Evolutionary conservation across 2,329 filamentous ascomycete species (phyloP), one percentile per base, ranked within the genome.

Genomic region (Cadophora sp.): DNA sequence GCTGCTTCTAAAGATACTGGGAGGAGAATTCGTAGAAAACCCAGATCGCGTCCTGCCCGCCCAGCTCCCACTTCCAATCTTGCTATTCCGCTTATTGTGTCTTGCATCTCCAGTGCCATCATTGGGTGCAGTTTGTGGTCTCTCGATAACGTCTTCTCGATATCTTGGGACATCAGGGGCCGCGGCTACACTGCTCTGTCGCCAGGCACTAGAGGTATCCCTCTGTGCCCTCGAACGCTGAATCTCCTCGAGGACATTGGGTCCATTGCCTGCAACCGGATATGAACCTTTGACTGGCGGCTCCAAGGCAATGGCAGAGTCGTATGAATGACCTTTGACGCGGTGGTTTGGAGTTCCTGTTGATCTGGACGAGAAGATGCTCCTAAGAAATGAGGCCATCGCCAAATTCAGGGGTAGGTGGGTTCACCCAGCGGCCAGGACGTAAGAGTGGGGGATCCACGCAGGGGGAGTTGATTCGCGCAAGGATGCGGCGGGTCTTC

Each of bases 221-320:
- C 77, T 78, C 55, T 64, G 67, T 6, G 65, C 67, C 16, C 68
- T 60, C 40, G 69, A 62, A 56, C 77, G 77, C 56, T 80, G 77
- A 19, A 81, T 76, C 53, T 76, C 73, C 60, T 81, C 78, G 61
- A 81, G 69, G 24, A 80, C 74, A 64, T 76, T 80, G 26, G 76
- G 75, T 4, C 80, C 81, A 74, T 83, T 83, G 43, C 81, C 81
- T 24, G 77, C 74, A 37, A 83, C 78, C 2, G 81, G 80, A 66
- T 80, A 80, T 5, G 78, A 78, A 48, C 81, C 83, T 80, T 73
- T 76, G 65, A 81, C 76, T 50, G 81, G 81, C 63, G 80, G 76
- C 26, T 77, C 74, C 40, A 75, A 73, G 9, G 79, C 76, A n/a
- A 79, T 73, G 4, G 79, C 78, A 58, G 76, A 71, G 73, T 82